Percentiles rank a stretch among this genome's conserved stretches.
phyloP scores from a whole-genome alignment of 202 grass and related monocot genomes.

The Alloteropsis angusta region DNA sequence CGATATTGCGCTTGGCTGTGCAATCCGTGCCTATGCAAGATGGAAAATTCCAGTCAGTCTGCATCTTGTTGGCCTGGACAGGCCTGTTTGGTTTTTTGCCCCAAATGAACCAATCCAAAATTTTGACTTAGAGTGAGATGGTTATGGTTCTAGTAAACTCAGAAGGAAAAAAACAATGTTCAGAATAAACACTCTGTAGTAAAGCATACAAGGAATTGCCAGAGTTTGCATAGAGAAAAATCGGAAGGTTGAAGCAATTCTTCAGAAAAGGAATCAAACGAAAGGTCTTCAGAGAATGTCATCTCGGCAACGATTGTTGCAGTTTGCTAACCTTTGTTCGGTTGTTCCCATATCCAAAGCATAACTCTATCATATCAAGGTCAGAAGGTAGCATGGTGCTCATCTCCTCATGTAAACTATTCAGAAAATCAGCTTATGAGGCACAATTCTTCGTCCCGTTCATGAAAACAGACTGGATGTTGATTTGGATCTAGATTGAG shows the following conservation, averaged over 20 bases:
- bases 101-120: neutral
- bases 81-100: neutral
- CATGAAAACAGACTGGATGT: neutral
- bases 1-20: conserved; percentile 31
- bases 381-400: neutral
- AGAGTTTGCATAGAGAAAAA: neutral
- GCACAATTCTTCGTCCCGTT: neutral
- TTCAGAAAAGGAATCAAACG: neutral
- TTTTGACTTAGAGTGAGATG: neutral
- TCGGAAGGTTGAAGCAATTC: neutral
- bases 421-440: neutral
- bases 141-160: neutral
- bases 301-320: neutral
- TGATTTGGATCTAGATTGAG: neutral
- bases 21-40: conserved; percentile 47
- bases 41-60: neutral
- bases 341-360: neutral
- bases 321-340: neutral
- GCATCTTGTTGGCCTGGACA: neutral
- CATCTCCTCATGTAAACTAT: neutral
- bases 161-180: neutral
- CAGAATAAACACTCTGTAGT: neutral
- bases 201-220: neutral
- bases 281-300: neutral
- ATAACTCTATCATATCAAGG: neutral